phyloP scores from a whole-genome alignment of 139 green algal genomes.

The Spirogloea muscicola region DNA sequence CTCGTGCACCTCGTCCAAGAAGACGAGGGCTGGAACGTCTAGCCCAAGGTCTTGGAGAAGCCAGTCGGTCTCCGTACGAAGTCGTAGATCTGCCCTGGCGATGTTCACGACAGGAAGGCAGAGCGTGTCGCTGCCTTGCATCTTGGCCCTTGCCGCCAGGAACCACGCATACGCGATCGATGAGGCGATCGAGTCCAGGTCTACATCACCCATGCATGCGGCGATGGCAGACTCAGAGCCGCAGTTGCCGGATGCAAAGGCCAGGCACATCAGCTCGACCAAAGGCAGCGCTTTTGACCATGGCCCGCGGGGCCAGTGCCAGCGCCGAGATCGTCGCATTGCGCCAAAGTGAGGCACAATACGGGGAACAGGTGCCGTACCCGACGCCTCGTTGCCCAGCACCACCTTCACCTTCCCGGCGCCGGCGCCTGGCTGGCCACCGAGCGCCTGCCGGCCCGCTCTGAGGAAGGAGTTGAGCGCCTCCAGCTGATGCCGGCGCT shows the following conservation, averaged over 20 bases:
- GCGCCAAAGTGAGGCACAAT: background rate
- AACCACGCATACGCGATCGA: slow-evolving; percentile 20
- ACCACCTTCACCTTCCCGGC: slow-evolving; percentile 7
- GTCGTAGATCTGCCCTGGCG: slow-evolving; percentile 10
- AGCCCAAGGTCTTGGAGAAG: slow-evolving; percentile 7
- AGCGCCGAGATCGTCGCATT: background rate
- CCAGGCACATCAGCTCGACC: background rate
- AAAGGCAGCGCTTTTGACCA: background rate
- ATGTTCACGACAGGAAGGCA: slow-evolving; percentile 11
- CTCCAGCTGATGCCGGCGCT: no score
- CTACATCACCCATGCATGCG: background rate
- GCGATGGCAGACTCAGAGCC: no score
- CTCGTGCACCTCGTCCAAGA: slow-evolving; percentile 18
- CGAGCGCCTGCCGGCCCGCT: background rate
- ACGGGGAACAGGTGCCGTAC: no score
- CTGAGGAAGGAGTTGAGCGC: slow-evolving; percentile 17
- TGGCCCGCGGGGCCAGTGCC: background rate
- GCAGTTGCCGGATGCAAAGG: no score
- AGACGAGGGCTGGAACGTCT: slow-evolving; percentile 20
- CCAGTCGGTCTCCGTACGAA: slow-evolving; percentile 14
- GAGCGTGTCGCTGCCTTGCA: background rate
- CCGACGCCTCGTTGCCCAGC: background rate
- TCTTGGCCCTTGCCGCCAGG: background rate
- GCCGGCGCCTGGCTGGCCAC: background rate
- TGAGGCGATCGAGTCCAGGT: slow-evolving; percentile 32